Evolutionary conservation across 2,329 filamentous ascomycete species (phyloP), one percentile per base, ranked within the genome.

Genomic region (Curvularia eragrostidis): DNA sequence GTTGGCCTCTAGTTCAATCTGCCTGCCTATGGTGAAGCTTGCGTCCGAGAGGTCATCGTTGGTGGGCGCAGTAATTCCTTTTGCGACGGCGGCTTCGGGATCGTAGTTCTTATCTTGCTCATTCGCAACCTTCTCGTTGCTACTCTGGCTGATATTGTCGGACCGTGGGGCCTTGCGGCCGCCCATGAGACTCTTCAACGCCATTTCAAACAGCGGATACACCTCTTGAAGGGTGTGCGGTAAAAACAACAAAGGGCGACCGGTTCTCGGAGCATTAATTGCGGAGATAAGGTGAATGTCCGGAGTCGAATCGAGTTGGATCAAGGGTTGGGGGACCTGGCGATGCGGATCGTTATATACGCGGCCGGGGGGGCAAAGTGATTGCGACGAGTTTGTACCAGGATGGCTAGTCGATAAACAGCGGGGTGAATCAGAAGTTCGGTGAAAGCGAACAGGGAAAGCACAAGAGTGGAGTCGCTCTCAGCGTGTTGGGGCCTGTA

Each of bases 1-100:
- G 50, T 87, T 88, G 26, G 87, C 84, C 76, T 97, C 93, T 61
- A 90, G 74, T 52, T 89, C 91, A 63, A 94, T 85, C 79, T 96
- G 93, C 78, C 85, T 84, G 48, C 82, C 83, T 42, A 87, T 77
- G 34, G 78, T 80, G 43, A 83, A 58, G 42, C 77, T 77, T 5
- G 78, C 78, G 3, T 70, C 73, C 42, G 75, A 75, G 52, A 74
- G 75, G 48, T 75, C 58, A 41, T 71, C 68, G 41, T 62, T 61
- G 46, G 61, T 56, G 7, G 56, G 64, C 3, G 76, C 73, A 50
- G 81, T 71, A 59, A 74, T 80, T 70, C 79, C 76, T 51, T 68
- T 62, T 23, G 44, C 50, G 18, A 63, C 70, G 23, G 78, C 76
- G 10, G 71, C 56, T 54, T 79, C 76, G 43, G 65, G 63, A 28